Percentiles rank a stretch among this genome's conserved stretches.
Evolutionary conservation across 129 eudicot genomes (phyloP).

Genomic region (Erigeron canadensis): DNA sequence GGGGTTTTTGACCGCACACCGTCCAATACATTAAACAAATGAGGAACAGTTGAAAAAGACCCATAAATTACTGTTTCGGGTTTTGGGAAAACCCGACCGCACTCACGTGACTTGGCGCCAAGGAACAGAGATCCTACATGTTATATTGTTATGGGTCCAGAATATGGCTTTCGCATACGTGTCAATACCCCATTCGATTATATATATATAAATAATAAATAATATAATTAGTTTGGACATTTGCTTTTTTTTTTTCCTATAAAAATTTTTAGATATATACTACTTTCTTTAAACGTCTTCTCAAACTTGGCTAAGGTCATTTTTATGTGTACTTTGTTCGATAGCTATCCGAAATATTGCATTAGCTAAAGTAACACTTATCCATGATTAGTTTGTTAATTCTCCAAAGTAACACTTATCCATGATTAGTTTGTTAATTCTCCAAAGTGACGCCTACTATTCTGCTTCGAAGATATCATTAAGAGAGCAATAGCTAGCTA

Average conservation of each 20-base stretch:
- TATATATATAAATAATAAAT: too few species aligned
- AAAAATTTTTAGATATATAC: too few species aligned
- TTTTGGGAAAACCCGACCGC: constrained; percentile 35
- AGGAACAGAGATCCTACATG: constrained; percentile 24
- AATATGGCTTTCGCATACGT: constrained; percentile 29
- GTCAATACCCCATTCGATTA: constrained; percentile 24
- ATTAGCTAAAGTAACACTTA: too few species aligned
- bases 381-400: too few species aligned
- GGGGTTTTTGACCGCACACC: constrained; percentile 34
- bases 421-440: too few species aligned
- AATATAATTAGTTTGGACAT: neutral
- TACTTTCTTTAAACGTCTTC: too few species aligned
- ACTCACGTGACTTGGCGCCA: constrained; percentile 38
- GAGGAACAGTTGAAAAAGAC: constrained; percentile 2
- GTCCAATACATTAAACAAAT: constrained; percentile 26
- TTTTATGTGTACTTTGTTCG: neutral
- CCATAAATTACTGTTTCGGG: constrained; percentile 28
- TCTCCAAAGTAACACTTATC: too few species aligned
- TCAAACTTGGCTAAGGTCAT: constrained; percentile 26
- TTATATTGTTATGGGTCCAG: constrained; percentile 23
- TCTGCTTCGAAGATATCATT: too few species aligned
- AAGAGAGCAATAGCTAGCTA: too few species aligned
- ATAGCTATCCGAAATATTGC: too few species aligned
- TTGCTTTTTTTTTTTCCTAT: too few species aligned
- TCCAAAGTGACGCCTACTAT: too few species aligned